A percentile compares a stretch with the other conserved stretches of the same genome.
Evolutionary conservation across 805 yeast species (phyloP).

Genomic region (Metschnikowia noctiluminum): DNA sequence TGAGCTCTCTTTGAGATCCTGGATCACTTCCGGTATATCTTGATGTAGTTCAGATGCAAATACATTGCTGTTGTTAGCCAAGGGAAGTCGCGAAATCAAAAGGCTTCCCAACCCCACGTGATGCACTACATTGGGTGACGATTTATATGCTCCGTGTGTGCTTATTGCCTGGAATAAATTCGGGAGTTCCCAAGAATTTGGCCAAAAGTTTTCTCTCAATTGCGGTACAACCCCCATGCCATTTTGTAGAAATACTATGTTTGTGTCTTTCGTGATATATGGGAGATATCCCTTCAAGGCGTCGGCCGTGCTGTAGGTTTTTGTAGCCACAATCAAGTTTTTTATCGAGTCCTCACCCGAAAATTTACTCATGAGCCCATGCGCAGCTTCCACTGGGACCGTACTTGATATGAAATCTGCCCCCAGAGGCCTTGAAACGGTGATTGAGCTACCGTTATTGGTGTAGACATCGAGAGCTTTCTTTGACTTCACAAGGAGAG

Average conservation of each 20-base stretch:
- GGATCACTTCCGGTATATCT: constrained; percentile 20
- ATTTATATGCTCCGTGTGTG: constrained; percentile 75
- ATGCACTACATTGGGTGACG: constrained; percentile 26
- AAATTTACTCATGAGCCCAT: constrained; percentile 16
- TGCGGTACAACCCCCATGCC: constrained; percentile 73
- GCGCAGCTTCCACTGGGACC: constrained; percentile 24
- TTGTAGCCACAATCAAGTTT: constrained; percentile 72
- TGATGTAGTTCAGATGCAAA: background rate
- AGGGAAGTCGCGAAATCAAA: constrained; percentile 55
- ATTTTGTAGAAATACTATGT: constrained; percentile 72
- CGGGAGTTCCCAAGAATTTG: constrained; percentile 45
- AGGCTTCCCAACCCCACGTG: constrained; percentile 77
- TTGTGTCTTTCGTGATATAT: constrained; percentile 47
- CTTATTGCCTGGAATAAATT: constrained; percentile 69
- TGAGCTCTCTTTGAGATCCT: constrained; percentile 21
- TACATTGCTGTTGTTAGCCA: background rate
- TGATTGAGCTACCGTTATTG: constrained; percentile 37
- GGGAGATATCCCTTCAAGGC: constrained; percentile 59
- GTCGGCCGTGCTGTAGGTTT: constrained; percentile 65
- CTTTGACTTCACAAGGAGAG: constrained; percentile 34
- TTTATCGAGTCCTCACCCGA: constrained; percentile 31
- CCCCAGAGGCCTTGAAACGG: constrained; percentile 22
- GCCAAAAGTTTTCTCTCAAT: constrained; percentile 54
- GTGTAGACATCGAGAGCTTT: constrained; percentile 40
- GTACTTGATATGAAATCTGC: constrained; percentile 15